Evolutionary conservation across 2,329 filamentous ascomycete species (phyloP), one percentile per base, ranked within the genome.

Genomic region (Aaosphaeria arxii): DNA sequence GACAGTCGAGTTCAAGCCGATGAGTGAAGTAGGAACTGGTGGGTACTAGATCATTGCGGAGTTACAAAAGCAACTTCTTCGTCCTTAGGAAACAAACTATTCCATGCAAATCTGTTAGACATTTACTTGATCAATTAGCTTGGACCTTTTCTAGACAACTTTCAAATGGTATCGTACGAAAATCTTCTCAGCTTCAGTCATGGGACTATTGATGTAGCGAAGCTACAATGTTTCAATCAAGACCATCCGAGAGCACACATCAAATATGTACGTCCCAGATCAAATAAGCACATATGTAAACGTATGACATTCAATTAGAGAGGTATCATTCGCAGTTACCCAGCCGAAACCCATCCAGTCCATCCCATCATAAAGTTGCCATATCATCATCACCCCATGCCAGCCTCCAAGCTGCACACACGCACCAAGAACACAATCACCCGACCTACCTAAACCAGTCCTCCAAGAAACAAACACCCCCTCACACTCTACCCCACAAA

Each of bases 1-100:
- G 30, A 47, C 40, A 30, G 59, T 63, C n/a, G 56, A 61, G 47
- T 62, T 69, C 31, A 51, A 57, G 50, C 63, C 66, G n/a, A 51
- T 51, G 61, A 13, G 11, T 11, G 24, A 17, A 9, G 11, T 3
- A 17, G 11, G 11, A 11, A 9, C 9, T 9, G 39, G 39, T 11
- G 39, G 39, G 9, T 36, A 36, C 13, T 36, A 36, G 33, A 24
- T 24, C 3, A 24, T 24, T 24, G 17, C 3, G 3, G 17, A 24
- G 17, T 24, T 24, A 24, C 17, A 24, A 24, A 24, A 24, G 17
- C 17, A 24, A 24, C 17, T 2, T 24, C 17, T 24, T 24, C 17
- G 17, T 24, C 17, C 3, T 24, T 24, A 24, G 17, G 17, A 24
- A 24, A 24, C 17, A 24, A 24, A 3, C 17, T 24, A 24, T 24